These are phyloP conservation scores for Saitozyma podzolica DNA, from an alignment of 768 basidiomycete genomes.

Conservation along the genomic window DNA sequence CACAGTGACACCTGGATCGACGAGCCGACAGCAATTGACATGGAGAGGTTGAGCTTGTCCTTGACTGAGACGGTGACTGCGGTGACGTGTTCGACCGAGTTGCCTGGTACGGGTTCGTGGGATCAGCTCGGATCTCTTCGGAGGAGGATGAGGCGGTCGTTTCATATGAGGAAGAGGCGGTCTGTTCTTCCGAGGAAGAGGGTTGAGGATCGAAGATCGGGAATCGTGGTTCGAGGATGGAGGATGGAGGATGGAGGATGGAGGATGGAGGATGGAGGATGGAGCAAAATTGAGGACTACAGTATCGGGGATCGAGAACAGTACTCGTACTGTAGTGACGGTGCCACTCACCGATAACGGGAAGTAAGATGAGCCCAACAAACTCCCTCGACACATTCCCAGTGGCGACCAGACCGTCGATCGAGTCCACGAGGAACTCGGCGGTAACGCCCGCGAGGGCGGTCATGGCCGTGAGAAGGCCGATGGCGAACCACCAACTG, in stretches of 20 bases:
- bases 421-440: slow-evolving; percentile 74
- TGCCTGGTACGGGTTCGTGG: neutral
- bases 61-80: slow-evolving; percentile 90
- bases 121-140: no score
- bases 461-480: slow-evolving; percentile 38
- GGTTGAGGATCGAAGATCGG: no score
- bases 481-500: slow-evolving; percentile 33
- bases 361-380: slow-evolving; percentile 84
- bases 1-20: slow-evolving; percentile 63
- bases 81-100: slow-evolving; percentile 72
- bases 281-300: no score
- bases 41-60: slow-evolving; percentile 75
- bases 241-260: no score
- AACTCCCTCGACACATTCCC: slow-evolving; percentile 72
- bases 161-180: no score
- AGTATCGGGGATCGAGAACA: no score
- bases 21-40: slow-evolving; percentile 88
- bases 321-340: no score
- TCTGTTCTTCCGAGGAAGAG: no score
- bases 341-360: slow-evolving; percentile 43
- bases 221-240: no score
- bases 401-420: slow-evolving; percentile 65
- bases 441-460: slow-evolving; percentile 63
- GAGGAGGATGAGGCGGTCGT: no score
- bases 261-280: no score